A percentile compares a stretch with the other conserved stretches of the same genome.
Conservation (phyloP, 23 red algal genomes). For the Cyanidioschyzon merolae region DNA sequence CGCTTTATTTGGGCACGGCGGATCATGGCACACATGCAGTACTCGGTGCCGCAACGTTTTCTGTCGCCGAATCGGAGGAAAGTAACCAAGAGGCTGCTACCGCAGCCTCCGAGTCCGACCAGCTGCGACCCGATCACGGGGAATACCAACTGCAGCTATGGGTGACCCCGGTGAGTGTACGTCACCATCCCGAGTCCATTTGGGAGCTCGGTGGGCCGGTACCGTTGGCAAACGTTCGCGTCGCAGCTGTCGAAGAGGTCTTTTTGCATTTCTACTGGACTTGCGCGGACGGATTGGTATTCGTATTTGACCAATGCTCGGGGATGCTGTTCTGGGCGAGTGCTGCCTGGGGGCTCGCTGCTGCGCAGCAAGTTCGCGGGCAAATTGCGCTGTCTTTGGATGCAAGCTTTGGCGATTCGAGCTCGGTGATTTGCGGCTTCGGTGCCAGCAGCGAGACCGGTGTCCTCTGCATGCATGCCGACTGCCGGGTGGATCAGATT, state of each 20-base stretch:
- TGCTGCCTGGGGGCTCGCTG: not conserved
- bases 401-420: not conserved
- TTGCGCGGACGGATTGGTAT: not conserved
- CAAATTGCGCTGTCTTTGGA: not conserved
- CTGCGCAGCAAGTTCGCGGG: not conserved
- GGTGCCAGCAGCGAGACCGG: not conserved
- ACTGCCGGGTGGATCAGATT: not conserved
- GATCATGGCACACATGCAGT: not conserved
- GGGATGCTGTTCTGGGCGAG: not conserved
- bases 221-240: not conserved
- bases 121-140: too few species aligned
- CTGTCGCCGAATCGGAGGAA: too few species aligned
- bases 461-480: not conserved
- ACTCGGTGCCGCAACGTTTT: not conserved
- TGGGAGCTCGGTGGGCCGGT: not conserved
- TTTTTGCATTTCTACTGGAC: not conserved
- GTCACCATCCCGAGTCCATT: not conserved
- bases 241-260: not conserved
- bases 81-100: too few species aligned
- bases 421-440: not conserved
- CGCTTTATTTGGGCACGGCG: not conserved
- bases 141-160: not conserved
- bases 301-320: not conserved
- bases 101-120: too few species aligned
- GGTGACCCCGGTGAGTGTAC: not conserved